These are phyloP conservation scores for Ulota crispa DNA, from an alignment of 225 moss, liverwort and hornwort species.

Conservation along the genomic window DNA sequence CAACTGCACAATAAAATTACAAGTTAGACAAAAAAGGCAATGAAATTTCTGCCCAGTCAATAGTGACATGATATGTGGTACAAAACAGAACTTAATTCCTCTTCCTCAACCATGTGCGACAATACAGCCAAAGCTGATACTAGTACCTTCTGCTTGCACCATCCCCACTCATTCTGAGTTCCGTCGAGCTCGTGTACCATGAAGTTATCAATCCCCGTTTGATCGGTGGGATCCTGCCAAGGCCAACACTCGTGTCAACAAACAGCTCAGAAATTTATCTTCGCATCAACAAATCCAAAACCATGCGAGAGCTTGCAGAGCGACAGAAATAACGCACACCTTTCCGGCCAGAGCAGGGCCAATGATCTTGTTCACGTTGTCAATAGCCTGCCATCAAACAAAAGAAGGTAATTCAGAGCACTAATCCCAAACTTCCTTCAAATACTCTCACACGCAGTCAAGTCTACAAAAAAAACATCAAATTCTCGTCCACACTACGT, in stretches of 20 bases:
- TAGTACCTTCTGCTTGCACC: slow-evolving; percentile 79
- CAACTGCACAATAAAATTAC: slow-evolving; percentile 27
- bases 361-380: slow-evolving; percentile 71
- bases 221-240: slow-evolving; percentile 66
- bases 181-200: slow-evolving; percentile 82
- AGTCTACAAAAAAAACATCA: background rate
- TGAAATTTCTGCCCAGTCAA: background rate
- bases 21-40: background rate
- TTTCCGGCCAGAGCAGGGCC: slow-evolving; percentile 70
- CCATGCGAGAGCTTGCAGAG: background rate
- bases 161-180: slow-evolving; percentile 94
- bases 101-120: no score
- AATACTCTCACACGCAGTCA: background rate
- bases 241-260: background rate
- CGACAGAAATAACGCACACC: slow-evolving; percentile 5
- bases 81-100: background rate
- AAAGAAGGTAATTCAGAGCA: background rate
- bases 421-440: background rate
- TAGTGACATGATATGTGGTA: background rate
- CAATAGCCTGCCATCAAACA: slow-evolving; percentile 50
- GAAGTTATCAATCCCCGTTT: slow-evolving; percentile 69
- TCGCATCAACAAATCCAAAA: background rate
- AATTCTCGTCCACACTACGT: background rate
- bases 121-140: background rate
- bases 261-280: background rate